Base-by-base conservation (phyloP, 2,329 filamentous ascomycete genomes). In the Exserohilum rostratum region DNA sequence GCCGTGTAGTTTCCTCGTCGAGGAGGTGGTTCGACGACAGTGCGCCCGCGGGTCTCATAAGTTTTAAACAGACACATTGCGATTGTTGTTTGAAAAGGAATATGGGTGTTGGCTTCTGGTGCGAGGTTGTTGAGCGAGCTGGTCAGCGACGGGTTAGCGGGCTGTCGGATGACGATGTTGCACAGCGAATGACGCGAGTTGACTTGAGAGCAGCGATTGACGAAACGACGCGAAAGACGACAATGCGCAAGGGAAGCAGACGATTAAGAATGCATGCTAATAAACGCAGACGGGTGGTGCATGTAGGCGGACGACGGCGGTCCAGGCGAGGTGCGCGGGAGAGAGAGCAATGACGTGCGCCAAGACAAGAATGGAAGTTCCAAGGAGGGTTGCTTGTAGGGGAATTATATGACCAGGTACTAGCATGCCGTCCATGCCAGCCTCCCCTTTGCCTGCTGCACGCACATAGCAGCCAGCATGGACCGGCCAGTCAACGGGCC, bases 51-150 rank as follows among this genome's bases (percentile, higher is more conserved):
- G 10, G 69, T 69, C 42, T 67, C 66, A 52, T 67, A 69, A 3
- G 66, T 68, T 22, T 54, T 66, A 61, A 74, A 66, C 46, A 75
- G 64, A 53, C 72, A 75, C 72, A 75, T 75, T 35, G 20, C 63
- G 50, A 25, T 42, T 33, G 45, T 12, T 46, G 7, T 9, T 35
- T 11, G 15, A 25, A 25, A 25, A 25, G 7, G 7, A 25, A 40
- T 29, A 34, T 34, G 9, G 20, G 13, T 3, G 20, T 39, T 35
- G 27, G 12, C 27, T 46, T 38, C 12, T 39, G 18, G 3, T 13
- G 29, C 15, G 18, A 22, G 3, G 17, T 37, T 47, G 50, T 9
- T 47, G 35, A n/a, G 42, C 11, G 22, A 35, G 38, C n/a, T 18
- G 31, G 39, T 29, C 43, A n/a, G 38, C 12, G 7, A 29, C 49